Evolutionary conservation across 2,329 filamentous ascomycete genomes (phyloP), one percentile per base, ranked within the genome.

Genomic region (Epichloe coenophiala): DNA sequence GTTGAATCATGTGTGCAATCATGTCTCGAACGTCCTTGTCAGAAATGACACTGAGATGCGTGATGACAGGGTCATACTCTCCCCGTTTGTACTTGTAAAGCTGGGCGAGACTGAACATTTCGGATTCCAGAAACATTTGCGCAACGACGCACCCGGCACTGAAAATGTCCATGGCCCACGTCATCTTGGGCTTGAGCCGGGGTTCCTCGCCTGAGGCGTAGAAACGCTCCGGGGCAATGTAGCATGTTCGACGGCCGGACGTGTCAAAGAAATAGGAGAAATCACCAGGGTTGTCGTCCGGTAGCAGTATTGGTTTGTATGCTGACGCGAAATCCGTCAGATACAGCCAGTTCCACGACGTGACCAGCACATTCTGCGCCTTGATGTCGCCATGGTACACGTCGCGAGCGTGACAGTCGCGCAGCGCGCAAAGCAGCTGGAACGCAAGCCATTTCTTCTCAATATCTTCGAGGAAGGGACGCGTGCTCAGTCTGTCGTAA

Each of bases 371-470:
- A 61, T 98, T 98, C 67, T 98, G 91, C 1, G 91, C 93, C 73
- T 98, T 98, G 72, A 98, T 97, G 63, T 98, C 94, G 52, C 93
- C 94, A 64, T 98, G 93, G 64, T 90, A 97, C 48, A 98, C 76
- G 60, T 94, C 87, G 45, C 85, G 78, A 31, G 85, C 76, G 65
- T 98, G 93, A 60, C 88, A 96, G 67, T 98, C 94, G 51, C 90
- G 83, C 52, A 98, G 73, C 2, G 88, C 90, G 65, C 89, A 96
- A 11, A 98, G 77, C 3, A 98, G 77, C 70, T 98, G 93, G 60
- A 95, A 98, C 0, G 91, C 87, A 47, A 98, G 78, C 93, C 93
- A 98, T 71, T 95, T 96, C 76, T 96, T 97, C 68, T 98, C 93
- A 57, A 98, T 93, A 57, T 95, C 88, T 67, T 98, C 94, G 9